Evolutionary conservation across 192 early-diverging fungal genomes (phyloP).

Genomic region (Backusella morwellensis): DNA sequence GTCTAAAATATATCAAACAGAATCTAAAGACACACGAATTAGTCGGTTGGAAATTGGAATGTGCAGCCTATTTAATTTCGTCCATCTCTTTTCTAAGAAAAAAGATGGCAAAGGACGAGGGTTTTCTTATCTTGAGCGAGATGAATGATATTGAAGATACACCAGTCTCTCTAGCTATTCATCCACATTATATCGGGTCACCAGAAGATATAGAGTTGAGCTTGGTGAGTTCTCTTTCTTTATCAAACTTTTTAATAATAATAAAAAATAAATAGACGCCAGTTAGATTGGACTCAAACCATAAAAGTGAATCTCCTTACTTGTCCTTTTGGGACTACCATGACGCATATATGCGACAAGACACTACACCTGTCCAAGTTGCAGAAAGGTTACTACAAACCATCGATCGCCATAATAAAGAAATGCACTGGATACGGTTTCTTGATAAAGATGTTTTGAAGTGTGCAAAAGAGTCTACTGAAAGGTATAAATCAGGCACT

Average conservation of each 20-base stretch:
- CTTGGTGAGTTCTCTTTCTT: not conserved
- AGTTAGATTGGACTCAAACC: not conserved
- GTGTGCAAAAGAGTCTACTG: conserved; percentile 55
- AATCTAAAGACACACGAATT: not conserved
- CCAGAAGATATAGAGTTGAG: not conserved
- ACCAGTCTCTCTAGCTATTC: not conserved
- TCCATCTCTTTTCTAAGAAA: not conserved
- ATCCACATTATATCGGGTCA: not conserved
- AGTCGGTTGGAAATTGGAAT: not conserved
- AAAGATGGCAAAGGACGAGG: not conserved
- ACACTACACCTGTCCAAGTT: conserved; percentile 39
- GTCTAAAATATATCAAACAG: not conserved
- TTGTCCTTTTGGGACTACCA: conserved; percentile 46
- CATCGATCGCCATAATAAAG: conserved; percentile 18
- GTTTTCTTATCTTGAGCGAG: not conserved
- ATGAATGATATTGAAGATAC: not conserved
- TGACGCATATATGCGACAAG: conserved; percentile 33
- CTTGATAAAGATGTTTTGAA: conserved; percentile 35
- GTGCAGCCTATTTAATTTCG: not conserved
- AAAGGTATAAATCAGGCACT: conserved; percentile 45
- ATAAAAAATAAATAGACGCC: not conserved
- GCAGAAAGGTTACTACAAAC: conserved; percentile 28
- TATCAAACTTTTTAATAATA: not conserved
- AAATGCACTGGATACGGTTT: conserved; percentile 17
- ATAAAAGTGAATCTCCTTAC: conserved; percentile 23